A percentile compares a stretch with the other conserved stretches of the same genome.
Evolutionary conservation across 331 rosid genomes (phyloP).

Genomic region (Prunus yedoensis): DNA sequence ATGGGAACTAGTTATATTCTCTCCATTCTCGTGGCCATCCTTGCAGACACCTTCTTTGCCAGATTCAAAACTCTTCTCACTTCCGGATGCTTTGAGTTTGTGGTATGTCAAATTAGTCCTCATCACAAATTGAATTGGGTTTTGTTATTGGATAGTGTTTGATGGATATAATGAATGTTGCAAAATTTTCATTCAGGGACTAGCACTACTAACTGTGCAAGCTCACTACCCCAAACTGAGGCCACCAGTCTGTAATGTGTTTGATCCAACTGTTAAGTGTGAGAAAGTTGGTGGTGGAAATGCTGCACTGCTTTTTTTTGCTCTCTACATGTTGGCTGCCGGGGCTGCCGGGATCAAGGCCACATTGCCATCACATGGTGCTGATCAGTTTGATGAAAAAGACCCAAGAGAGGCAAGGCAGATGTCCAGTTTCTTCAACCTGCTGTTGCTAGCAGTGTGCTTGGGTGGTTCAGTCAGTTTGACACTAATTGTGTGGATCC

Average conservation of each 20-base stretch:
- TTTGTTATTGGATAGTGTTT: neutral
- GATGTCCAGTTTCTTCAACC: conserved; percentile 81
- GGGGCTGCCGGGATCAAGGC: conserved; percentile 83
- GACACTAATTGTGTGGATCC: conserved; percentile 71
- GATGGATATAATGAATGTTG: neutral
- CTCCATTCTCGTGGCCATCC: conserved; percentile 56
- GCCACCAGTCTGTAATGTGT: conserved; percentile 57
- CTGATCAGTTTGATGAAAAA: conserved; percentile 77
- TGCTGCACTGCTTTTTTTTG: conserved; percentile 57
- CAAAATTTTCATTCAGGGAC: conserved; percentile 47
- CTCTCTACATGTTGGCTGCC: conserved; percentile 59
- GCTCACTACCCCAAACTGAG: conserved; percentile 63
- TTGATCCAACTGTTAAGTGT: conserved; percentile 36
- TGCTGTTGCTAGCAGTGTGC: conserved; percentile 61
- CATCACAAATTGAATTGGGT: neutral
- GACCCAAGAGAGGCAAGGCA: conserved; percentile 66
- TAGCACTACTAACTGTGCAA: conserved; percentile 60
- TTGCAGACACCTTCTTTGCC: conserved; percentile 75
- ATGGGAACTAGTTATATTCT: conserved; percentile 75
- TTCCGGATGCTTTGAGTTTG: conserved; percentile 59
- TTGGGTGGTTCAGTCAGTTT: conserved; percentile 68
- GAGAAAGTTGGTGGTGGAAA: conserved; percentile 40
- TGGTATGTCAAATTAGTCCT: conserved; percentile 36
- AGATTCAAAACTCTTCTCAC: conserved; percentile 59
- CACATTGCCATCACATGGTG: conserved; percentile 79